Percentiles rank a stretch among this genome's conserved stretches.
Evolutionary conservation across 495 filamentous ascomycete species (phyloP).

Genomic region (Neurospora tetraspora): DNA sequence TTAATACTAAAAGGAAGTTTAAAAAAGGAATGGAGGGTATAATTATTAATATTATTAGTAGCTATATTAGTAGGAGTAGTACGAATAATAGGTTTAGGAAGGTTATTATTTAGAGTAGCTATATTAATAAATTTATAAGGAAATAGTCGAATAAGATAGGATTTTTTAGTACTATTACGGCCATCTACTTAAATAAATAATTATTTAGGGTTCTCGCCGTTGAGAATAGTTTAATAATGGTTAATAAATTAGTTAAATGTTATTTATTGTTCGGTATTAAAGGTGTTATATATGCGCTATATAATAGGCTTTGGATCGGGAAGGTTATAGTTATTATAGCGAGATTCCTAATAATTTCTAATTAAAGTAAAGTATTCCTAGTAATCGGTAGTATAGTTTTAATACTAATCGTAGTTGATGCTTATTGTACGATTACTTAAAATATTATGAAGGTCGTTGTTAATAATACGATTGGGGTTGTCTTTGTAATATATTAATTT

Average conservation of each 20-base stretch:
- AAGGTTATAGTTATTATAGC: too few species aligned
- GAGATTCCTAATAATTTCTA: too few species aligned
- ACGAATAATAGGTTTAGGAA: not conserved
- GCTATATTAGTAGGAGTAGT: not conserved
- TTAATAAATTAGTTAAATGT: not conserved
- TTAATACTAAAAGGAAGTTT: not conserved
- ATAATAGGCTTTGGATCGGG: not conserved
- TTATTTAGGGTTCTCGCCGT: not conserved
- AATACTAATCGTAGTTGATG: too few species aligned
- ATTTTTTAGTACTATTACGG: not conserved
- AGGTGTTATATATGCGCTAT: not conserved
- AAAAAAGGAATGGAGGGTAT: not conserved
- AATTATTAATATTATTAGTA: not conserved
- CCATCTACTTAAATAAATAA: not conserved
- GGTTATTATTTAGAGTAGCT: not conserved
- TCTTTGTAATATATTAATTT: too few species aligned
- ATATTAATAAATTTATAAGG: not conserved
- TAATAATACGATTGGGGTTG: too few species aligned
- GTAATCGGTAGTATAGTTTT: too few species aligned
- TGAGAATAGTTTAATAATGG: not conserved
- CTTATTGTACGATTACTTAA: too few species aligned
- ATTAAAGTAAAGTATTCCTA: too few species aligned
- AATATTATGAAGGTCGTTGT: too few species aligned
- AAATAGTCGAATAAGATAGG: not conserved
- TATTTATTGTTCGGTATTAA: not conserved